Conservation (phyloP, 2,329 filamentous ascomycete species). For the Fusarium coffeatum region DNA sequence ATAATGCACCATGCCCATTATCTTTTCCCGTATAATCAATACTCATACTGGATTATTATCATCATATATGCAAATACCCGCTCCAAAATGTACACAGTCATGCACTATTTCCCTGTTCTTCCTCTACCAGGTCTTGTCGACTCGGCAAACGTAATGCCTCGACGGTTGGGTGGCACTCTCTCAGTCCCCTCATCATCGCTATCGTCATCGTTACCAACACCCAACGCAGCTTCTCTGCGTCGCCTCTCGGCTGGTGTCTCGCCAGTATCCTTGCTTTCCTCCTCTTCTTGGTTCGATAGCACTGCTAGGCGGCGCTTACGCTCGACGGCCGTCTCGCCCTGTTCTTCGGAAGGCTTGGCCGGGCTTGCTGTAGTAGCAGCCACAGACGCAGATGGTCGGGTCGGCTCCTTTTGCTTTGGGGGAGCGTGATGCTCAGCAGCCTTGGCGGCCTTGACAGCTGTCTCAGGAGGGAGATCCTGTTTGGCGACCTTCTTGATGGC, state of each 20-base stretch:
- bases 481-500: conserved; percentile 63
- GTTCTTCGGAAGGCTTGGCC: conserved; percentile 38
- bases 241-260: conserved; percentile 82
- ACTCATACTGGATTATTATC: conserved; percentile 33
- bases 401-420: conserved; percentile 10
- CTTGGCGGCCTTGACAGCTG: conserved; percentile 39
- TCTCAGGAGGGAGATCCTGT: conserved; percentile 48
- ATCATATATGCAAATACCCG: conserved; percentile 36
- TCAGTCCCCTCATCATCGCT: conserved; percentile 66
- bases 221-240: conserved; percentile 78
- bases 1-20: conserved; percentile 25
- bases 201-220: conserved; percentile 62
- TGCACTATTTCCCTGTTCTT: conserved; percentile 24
- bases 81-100: conserved; percentile 12
- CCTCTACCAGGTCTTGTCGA: conserved; percentile 40
- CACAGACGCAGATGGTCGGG: conserved; percentile 24
- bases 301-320: conserved; percentile 71
- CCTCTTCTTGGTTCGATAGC: conserved; percentile 57
- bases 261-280: conserved; percentile 56
- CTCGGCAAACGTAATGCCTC: conserved; percentile 73
- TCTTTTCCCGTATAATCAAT: conserved; percentile 14
- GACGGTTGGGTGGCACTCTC: conserved; percentile 62
- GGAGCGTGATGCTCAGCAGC: conserved; percentile 25
- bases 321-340: conserved; percentile 76
- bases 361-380: conserved; percentile 1